A percentile compares a stretch with the other conserved stretches of the same genome.
These are phyloP conservation scores for Tetrahymena borealis DNA, from an alignment of 73 alveolate species.

Conservation along the genomic window DNA sequence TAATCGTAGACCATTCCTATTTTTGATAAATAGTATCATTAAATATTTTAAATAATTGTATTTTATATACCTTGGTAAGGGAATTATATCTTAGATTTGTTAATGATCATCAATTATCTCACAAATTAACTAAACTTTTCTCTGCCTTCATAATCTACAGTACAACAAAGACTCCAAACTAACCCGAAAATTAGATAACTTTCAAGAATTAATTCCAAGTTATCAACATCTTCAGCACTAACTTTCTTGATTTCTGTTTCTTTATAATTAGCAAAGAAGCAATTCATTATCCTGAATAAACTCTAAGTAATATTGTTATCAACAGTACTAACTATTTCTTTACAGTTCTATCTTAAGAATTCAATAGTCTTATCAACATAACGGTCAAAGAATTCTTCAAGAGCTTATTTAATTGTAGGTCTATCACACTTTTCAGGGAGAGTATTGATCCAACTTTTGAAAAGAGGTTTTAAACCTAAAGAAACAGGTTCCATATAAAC, in stretches of 20 bases:
- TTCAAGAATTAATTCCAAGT: constrained; percentile 75
- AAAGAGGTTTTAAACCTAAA: constrained; percentile 77
- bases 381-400: constrained; percentile 59
- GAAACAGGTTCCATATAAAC: constrained; percentile 98
- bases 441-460: constrained; percentile 82
- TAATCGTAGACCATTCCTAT: constrained; percentile 16
- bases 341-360: constrained; percentile 61
- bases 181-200: constrained; percentile 74
- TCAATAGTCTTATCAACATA: constrained; percentile 71
- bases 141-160: constrained; percentile 93
- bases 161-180: constrained; percentile 89
- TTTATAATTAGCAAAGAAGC: constrained; percentile 68
- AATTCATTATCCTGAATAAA: constrained; percentile 80
- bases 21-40: background rate
- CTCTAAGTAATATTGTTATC: constrained; percentile 72
- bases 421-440: constrained; percentile 68
- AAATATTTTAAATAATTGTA: background rate
- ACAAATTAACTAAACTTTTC: constrained; percentile 72
- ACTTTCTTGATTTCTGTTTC: constrained; percentile 90
- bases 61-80: background rate
- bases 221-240: constrained; percentile 81
- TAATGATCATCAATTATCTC: constrained; percentile 60
- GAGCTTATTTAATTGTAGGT: constrained; percentile 61
- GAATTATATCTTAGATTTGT: constrained; percentile 50
- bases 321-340: constrained; percentile 73